Evolutionary conservation across 2,329 filamentous ascomycete species (phyloP), one percentile per base, ranked within the genome.

Genomic region (Ophiostoma sp.): DNA sequence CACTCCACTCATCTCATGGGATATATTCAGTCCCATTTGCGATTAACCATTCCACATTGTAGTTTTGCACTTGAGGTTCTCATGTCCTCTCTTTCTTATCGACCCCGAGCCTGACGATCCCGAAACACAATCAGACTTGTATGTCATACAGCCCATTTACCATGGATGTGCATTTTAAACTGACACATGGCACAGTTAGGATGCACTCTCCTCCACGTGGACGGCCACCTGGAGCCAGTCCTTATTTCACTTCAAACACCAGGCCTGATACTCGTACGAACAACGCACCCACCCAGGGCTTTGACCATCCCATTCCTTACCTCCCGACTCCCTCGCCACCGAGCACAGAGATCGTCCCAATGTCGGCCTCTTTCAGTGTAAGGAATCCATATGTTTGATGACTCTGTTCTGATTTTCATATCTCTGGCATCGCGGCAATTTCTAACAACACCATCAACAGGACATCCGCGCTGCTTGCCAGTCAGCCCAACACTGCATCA

Each of bases 401-500:
- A 9, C 50, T 28, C 22, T 57, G 9, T 22, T 25, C n/a, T 25
- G n/a, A 28, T 22, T 4, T 12, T 28, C 22, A 22, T 22, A 8
- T 50, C 8, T 19, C 1, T 39, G 17, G 6, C 31, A 9, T 7
- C 28, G 33, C 3, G 33, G 8, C 33, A 36, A 8, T 36, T 36
- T 36, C 45, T 69, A 69, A 69, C 6, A 11, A 2, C 19, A n/a
- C 28, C 7, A 9, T 36, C 39, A 2, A 22, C 33, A 77, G 76
- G 74, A 77, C 7, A 77, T 78, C 39, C 76, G 75, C 5, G 9
- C 50, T 1, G 45, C 73, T 2, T 78, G 77, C 66, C 74, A 75
- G 42, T 69, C 72, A 3, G 77, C 76, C 0, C 75, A 77, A 57
- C 28, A 28, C 36, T 74, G 76, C 31, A 76, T 77, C 70, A 76